Conservation (phyloP, 106 monocot species). For the Platanthera zijinensis region DNA sequence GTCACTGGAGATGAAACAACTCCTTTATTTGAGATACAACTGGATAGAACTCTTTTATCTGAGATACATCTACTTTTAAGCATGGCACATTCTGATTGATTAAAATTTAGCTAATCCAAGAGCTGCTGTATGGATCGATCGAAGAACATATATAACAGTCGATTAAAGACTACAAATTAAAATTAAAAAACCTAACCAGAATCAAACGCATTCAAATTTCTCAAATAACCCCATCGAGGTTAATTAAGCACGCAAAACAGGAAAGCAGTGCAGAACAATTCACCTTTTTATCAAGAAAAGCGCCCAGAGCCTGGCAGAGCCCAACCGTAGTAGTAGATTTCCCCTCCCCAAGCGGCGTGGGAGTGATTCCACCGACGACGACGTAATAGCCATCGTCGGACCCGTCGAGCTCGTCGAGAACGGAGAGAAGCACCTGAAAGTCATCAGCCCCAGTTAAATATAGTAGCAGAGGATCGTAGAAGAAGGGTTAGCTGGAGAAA, state of each 20-base stretch:
- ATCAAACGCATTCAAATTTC: background rate
- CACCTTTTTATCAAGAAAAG: constrained; percentile 96
- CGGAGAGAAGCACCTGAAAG: constrained; percentile 70
- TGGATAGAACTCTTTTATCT: too few relatives aligned
- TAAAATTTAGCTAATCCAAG: too few relatives aligned
- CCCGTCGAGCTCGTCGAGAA: constrained; percentile 52
- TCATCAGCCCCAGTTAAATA: background rate
- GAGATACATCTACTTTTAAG: too few relatives aligned
- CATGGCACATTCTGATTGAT: too few relatives aligned
- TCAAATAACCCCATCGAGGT: background rate
- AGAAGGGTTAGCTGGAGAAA: background rate
- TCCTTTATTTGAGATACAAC: too few relatives aligned
- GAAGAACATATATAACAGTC: too few relatives aligned
- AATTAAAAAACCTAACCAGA: background rate
- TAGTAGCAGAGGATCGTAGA: background rate
- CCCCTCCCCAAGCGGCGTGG: constrained; percentile 96
- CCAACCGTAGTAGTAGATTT: constrained; percentile 96
- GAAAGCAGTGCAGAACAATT: background rate
- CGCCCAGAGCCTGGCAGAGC: constrained; percentile 89
- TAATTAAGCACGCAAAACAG: background rate
- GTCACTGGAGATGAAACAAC: too few relatives aligned
- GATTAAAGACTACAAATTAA: background rate
- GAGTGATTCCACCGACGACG: constrained; percentile 96
- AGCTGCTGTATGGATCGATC: too few relatives aligned
- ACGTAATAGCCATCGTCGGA: constrained; percentile 81